These are phyloP conservation scores for Xylaria longipes DNA, from an alignment of 495 filamentous ascomycete genomes.

Conservation along the genomic window DNA sequence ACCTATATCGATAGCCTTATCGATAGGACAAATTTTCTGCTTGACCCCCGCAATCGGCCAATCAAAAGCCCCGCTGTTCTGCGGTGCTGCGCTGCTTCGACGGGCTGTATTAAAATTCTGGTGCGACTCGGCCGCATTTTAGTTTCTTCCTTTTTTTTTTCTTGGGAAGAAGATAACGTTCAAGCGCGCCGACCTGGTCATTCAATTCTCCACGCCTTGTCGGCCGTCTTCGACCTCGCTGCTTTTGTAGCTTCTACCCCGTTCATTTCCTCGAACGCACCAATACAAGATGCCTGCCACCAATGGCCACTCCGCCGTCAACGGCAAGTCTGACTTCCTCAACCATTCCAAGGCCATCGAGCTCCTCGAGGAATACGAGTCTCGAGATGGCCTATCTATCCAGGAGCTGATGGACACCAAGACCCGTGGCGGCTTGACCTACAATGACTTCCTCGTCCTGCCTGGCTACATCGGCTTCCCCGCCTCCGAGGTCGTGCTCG, in stretches of 20 bases:
- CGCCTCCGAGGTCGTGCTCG: constrained; percentile 85
- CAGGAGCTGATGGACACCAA: constrained; percentile 84
- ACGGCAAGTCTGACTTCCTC: constrained; percentile 45
- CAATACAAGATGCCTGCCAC: constrained; percentile 69
- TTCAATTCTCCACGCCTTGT: constrained; percentile 38
- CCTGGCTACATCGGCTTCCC: constrained; percentile 77
- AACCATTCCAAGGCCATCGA: constrained; percentile 72
- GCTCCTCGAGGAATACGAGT: constrained; percentile 75
- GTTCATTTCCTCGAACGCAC: constrained; percentile 29
- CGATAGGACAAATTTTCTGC: constrained; percentile 11
- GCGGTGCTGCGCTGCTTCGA: not conserved
- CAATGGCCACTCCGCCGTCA: constrained; percentile 63
- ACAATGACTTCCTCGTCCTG: constrained; percentile 68
- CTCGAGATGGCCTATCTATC: constrained; percentile 83
- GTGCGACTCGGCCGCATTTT: constrained; percentile 38
- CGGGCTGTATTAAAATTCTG: constrained; percentile 29
- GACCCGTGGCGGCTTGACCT: constrained; percentile 86
- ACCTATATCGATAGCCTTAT: not conserved
- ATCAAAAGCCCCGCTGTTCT: constrained; percentile 14
- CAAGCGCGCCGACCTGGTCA: constrained; percentile 56
- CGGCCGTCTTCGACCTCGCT: constrained; percentile 47
- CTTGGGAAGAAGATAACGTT: constrained; percentile 66
- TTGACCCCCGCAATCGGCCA: not conserved
- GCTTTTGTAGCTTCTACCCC: constrained; percentile 23
- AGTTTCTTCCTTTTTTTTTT: constrained; percentile 55